These are phyloP conservation scores for Citrus maxima DNA, from an alignment of 345 rosid species.

Conservation along the genomic window DNA sequence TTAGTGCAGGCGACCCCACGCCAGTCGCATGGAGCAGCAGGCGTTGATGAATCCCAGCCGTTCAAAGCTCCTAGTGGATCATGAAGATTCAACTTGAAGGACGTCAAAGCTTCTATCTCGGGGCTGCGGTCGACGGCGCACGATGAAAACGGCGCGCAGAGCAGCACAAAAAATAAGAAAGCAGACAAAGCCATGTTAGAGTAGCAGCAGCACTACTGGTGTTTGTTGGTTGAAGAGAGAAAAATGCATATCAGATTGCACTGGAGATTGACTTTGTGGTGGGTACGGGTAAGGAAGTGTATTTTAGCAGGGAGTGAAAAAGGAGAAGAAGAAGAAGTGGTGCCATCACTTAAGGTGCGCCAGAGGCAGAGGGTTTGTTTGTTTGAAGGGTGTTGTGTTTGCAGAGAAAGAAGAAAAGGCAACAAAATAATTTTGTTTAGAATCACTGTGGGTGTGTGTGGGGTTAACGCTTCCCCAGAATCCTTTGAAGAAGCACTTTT, in stretches of 20 bases:
- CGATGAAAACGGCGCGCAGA: constrained; percentile 19
- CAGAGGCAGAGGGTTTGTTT: background rate
- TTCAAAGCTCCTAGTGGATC: constrained; percentile 73
- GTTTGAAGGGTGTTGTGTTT: background rate
- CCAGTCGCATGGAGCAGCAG: constrained; percentile 92
- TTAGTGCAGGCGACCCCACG: constrained; percentile 60
- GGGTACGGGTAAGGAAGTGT: background rate
- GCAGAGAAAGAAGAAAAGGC: background rate
- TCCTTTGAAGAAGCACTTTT: constrained; percentile 31
- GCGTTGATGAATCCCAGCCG: constrained; percentile 75
- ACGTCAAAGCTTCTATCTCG: constrained; percentile 67
- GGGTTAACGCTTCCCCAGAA: background rate
- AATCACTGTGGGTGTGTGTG: background rate
- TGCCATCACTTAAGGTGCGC: background rate
- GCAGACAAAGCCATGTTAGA: background rate
- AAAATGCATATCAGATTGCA: background rate
- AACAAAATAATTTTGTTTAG: background rate
- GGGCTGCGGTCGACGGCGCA: constrained; percentile 25
- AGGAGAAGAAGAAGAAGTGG: background rate
- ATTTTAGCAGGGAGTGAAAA: background rate
- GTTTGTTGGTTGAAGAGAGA: background rate
- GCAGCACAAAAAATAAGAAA: background rate
- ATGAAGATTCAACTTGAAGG: constrained; percentile 63
- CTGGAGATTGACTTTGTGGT: background rate
- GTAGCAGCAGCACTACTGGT: background rate